Evolutionary conservation across 305 asterid species (phyloP), one percentile per base, ranked within the genome.

Genomic region (Plantago rigida): DNA sequence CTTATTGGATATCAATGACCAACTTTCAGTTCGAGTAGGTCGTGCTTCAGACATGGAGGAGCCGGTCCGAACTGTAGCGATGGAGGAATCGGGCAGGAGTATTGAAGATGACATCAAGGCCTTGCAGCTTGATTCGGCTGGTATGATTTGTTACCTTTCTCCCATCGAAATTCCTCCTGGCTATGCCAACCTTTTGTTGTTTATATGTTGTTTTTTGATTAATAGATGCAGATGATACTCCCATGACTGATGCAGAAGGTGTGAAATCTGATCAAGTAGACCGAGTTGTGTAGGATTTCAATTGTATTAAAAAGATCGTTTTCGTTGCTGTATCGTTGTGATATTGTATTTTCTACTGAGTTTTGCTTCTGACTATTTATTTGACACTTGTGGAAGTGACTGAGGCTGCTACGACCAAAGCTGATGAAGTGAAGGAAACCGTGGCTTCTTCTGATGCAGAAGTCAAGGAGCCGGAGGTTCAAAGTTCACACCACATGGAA

Each of bases 81-180:
- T 54, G 45, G 59, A 54, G 11, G 59, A 54, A 54, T 54, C 59
- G 0, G 59, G 59, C 34, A 54, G 42, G 3, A 53, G 59, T 69
- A 82, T 91, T 64, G 95, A 75, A 74, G 98, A 87, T 69, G 98
- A 91, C 42, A 87, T 91, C 83, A 86, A 80, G 67, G 94, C 85
- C 13, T 59, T 91, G 83, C 95, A 91, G 78, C 96, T 91, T 56
- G 98, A 86, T 79, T 81, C 94, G 51, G 51, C 91, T 22, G 96
- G 95, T 91, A 82, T 5, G 34, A n/a, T 6, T 52, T 45, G 3
- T 49, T 6, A 14, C 3, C 0, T 17, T 17, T 41, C 10, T 49
- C 5, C 3, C 6, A 49, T 19, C 4, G 17, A 3, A 41, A 31
- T 31, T 31, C 26, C 0, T 17, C 19, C 34, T 29, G 34, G 4